A percentile compares a stretch with the other conserved stretches of the same genome.
Conservation (phyloP, 352 stramenopile species). For the Pythium brachiatum region DNA sequence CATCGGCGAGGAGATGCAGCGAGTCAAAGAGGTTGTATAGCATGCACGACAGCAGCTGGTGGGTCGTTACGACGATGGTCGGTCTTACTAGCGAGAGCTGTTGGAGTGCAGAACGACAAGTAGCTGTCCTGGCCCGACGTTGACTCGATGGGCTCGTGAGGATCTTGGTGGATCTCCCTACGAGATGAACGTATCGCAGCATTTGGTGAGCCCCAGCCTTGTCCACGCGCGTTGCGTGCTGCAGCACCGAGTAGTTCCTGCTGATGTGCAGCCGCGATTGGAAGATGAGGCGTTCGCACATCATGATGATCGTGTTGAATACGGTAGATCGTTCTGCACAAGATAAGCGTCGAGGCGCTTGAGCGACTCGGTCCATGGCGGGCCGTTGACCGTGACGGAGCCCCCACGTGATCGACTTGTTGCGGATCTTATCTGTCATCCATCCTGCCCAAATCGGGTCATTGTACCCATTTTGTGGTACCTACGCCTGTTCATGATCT, state of each 20-base stretch:
- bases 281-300: slow-evolving; percentile 88
- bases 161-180: slow-evolving; percentile 79
- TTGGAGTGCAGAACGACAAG: slow-evolving; percentile 50
- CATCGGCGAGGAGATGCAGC: slow-evolving; percentile 52
- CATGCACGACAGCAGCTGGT: slow-evolving; percentile 58
- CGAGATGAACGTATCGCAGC: slow-evolving; percentile 52
- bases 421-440: no score
- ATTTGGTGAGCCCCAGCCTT: slow-evolving; percentile 52
- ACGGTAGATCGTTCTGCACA: slow-evolving; percentile 90
- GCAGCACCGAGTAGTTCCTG: slow-evolving; percentile 12
- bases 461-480: no score
- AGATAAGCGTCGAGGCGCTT: slow-evolving; percentile 53
- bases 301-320: slow-evolving; percentile 86
- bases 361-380: neutral
- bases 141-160: slow-evolving; percentile 81
- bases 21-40: slow-evolving; percentile 54
- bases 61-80: slow-evolving; percentile 79
- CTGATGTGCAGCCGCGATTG: slow-evolving; percentile 78
- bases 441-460: no score
- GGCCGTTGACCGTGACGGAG: neutral
- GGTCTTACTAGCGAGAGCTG: slow-evolving; percentile 55
- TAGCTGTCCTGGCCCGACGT: slow-evolving; percentile 64
- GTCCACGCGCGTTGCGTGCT: slow-evolving; percentile 41
- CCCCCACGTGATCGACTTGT: neutral
- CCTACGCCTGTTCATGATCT: no score